These are phyloP conservation scores for Dictyostelium firmibasis DNA, from an alignment of 78 protist genomes.

Conservation along the genomic window DNA sequence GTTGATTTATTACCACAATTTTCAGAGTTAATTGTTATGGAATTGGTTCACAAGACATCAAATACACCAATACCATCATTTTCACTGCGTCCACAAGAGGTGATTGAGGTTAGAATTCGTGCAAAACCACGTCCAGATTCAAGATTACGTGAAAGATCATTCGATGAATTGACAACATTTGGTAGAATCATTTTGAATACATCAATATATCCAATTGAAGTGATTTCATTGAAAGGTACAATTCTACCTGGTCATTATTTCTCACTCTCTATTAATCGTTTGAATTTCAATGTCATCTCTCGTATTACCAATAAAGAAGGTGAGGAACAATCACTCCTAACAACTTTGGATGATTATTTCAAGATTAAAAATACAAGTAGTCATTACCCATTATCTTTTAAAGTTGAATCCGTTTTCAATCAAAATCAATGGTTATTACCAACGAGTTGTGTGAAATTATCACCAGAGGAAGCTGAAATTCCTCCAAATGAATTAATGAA, in stretches of 20 bases:
- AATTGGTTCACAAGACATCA: conserved; percentile 35
- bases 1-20: conserved; percentile 41
- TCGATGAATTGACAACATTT: conserved; percentile 10
- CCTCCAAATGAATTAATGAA: conserved; percentile 34
- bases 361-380: conserved; percentile 43
- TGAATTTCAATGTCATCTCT: conserved; percentile 49
- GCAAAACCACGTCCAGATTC: conserved; percentile 56
- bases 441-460: neutral
- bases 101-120: conserved; percentile 57
- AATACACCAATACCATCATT: conserved; percentile 73
- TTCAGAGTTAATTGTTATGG: conserved; percentile 7
- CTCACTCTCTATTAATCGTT: conserved; percentile 7
- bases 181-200: conserved; percentile 50
- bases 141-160: conserved; percentile 16
- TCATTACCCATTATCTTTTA: conserved; percentile 4
- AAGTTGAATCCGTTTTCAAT: conserved; percentile 5
- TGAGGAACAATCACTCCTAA: conserved; percentile 11
- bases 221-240: conserved; percentile 26
- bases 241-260: conserved; percentile 53
- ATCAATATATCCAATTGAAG: conserved; percentile 42
- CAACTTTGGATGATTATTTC: conserved; percentile 27
- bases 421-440: neutral
- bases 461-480: conserved; percentile 44
- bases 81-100: conserved; percentile 43
- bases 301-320: conserved; percentile 43